Conservation (phyloP, 371 early-diverging fungal species). For the Gilbertella persicaria region DNA sequence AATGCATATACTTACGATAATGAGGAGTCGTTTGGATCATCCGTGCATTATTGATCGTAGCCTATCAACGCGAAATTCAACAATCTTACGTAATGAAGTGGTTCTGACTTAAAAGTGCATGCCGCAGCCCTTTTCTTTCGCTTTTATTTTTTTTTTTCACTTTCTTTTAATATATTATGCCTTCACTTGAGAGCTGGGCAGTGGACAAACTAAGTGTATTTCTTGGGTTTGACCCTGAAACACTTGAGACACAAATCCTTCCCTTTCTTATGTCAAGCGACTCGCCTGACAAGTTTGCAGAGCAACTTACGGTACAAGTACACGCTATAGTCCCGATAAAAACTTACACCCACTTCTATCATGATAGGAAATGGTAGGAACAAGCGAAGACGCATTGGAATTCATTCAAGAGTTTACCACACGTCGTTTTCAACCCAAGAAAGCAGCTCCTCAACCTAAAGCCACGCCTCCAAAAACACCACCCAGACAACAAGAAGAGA, state of each 20-base stretch:
- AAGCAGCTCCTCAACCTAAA: not conserved
- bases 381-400: slow-evolving; percentile 23
- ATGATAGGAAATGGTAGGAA: slow-evolving; percentile 39
- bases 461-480: slow-evolving; percentile 7
- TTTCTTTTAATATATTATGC: not conserved
- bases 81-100: too few species aligned
- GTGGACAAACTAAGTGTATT: slow-evolving; percentile 42
- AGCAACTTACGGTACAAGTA: slow-evolving; percentile 39
- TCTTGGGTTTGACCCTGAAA: slow-evolving; percentile 50
- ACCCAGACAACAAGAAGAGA: slow-evolving; percentile 3
- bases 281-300: slow-evolving; percentile 34
- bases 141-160: not conserved
- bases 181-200: slow-evolving; percentile 38
- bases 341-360: not conserved
- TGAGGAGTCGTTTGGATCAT: too few species aligned
- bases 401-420: slow-evolving; percentile 40
- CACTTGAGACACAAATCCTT: slow-evolving; percentile 38
- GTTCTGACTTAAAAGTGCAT: too few species aligned
- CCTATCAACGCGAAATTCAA: too few species aligned
- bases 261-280: slow-evolving; percentile 40
- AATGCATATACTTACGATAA: too few species aligned
- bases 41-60: too few species aligned
- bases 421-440: slow-evolving; percentile 29
- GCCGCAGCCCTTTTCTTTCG: not conserved
- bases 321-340: not conserved